These are phyloP conservation scores for Starmerella scarabaei DNA, from an alignment of 805 yeast species.

Conservation along the genomic window DNA sequence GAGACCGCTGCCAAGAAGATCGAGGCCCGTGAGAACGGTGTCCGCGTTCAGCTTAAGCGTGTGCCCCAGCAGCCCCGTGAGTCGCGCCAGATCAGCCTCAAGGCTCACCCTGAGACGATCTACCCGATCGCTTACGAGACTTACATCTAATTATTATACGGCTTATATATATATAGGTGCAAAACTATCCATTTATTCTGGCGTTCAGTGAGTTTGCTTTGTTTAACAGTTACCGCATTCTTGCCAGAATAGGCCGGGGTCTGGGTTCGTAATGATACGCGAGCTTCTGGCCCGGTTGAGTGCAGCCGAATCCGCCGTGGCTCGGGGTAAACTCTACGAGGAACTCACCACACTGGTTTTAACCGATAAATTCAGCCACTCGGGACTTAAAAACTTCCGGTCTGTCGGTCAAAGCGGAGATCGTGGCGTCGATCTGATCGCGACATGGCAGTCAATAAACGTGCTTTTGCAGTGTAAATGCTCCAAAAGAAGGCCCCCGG, in stretches of 20 bases:
- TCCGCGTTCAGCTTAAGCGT: slow-evolving; percentile 86
- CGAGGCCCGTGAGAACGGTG: slow-evolving; percentile 93
- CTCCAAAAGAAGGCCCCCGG: neutral
- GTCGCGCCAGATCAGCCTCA: slow-evolving; percentile 71
- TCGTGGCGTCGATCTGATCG: neutral
- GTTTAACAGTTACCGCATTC: no score
- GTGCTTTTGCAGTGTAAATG: neutral
- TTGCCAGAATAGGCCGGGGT: no score
- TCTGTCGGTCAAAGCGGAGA: neutral
- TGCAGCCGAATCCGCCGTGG: neutral
- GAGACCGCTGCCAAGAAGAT: slow-evolving; percentile 82
- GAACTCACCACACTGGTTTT: neutral
- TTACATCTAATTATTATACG: slow-evolving; percentile 56
- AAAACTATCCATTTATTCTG: no score
- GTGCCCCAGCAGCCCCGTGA: slow-evolving; percentile 97
- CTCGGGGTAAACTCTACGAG: neutral
- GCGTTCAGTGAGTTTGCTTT: neutral
- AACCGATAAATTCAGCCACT: neutral
- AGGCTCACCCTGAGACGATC: slow-evolving; percentile 86
- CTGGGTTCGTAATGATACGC: no score
- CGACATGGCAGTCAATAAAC: neutral
- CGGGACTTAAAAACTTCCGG: neutral
- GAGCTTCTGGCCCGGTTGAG: neutral
- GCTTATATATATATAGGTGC: no score
- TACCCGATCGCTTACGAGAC: slow-evolving; percentile 99